Evolutionary conservation across 2,329 filamentous ascomycete genomes (phyloP).

Genomic region (Monosporascus sp.): DNA sequence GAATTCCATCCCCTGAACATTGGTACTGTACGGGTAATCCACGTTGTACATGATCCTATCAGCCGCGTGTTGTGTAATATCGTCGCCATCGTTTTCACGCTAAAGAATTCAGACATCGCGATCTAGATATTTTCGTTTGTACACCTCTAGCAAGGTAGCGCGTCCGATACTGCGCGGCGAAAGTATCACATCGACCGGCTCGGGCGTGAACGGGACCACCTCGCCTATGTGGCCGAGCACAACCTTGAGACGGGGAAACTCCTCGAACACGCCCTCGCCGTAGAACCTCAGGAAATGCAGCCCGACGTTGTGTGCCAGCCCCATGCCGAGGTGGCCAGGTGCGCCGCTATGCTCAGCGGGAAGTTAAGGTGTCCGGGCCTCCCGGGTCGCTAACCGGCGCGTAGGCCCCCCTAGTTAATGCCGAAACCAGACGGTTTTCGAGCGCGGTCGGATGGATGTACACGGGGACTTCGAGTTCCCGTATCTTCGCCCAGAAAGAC

Average conservation of each 20-base stretch:
- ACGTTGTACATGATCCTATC: not conserved
- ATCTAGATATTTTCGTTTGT: not conserved
- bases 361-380: conserved; percentile 17
- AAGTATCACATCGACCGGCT: conserved; percentile 30
- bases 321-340: conserved; percentile 21
- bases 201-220: conserved; percentile 50
- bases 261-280: conserved; percentile 27
- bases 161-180: not conserved
- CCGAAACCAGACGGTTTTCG: conserved; percentile 6
- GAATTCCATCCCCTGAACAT: not conserved
- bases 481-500: conserved; percentile 29
- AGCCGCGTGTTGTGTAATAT: not conserved
- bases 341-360: conserved; percentile 17
- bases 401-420: not conserved
- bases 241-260: conserved; percentile 32
- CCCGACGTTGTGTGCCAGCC: conserved; percentile 34
- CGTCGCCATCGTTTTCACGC: not conserved
- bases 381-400: not conserved
- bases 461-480: conserved; percentile 43
- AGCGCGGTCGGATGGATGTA: conserved; percentile 46
- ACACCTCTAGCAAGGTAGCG: not conserved
- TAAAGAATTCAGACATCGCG: not conserved
- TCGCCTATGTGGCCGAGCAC: conserved; percentile 38
- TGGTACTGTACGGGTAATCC: not conserved
- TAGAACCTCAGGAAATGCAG: conserved; percentile 28